These are phyloP conservation scores for Fraxinus greggii DNA, from an alignment of 305 asterid species.

Conservation along the genomic window DNA sequence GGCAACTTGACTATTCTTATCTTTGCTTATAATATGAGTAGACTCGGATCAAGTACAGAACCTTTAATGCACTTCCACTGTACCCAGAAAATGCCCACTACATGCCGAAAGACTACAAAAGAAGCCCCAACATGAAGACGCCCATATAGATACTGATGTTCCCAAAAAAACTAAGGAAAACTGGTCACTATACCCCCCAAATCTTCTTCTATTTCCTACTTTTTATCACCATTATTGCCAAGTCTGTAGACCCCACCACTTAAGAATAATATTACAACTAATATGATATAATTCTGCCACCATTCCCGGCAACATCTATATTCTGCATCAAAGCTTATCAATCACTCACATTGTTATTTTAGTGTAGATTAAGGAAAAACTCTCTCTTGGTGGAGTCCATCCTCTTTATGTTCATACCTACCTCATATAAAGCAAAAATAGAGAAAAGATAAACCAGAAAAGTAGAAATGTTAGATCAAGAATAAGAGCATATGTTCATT, in stretches of 20 bases:
- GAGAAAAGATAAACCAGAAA: slow-evolving; percentile 19
- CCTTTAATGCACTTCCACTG: slow-evolving; percentile 21
- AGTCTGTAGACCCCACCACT: slow-evolving; percentile 56
- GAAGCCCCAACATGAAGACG: slow-evolving; percentile 52
- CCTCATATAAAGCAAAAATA: slow-evolving; percentile 27
- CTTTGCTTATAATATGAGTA: slow-evolving; percentile 14
- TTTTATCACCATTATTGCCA: slow-evolving; percentile 51
- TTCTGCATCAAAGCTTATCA: slow-evolving; percentile 38
- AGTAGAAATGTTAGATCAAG: slow-evolving; percentile 19
- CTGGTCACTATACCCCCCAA: slow-evolving; percentile 42
- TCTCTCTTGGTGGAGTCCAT: slow-evolving; percentile 47
- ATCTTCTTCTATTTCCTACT: slow-evolving; percentile 30
- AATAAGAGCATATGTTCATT: slow-evolving; percentile 14
- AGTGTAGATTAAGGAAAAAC: slow-evolving; percentile 29
- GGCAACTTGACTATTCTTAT: slow-evolving; percentile 22
- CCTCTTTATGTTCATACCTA: slow-evolving; percentile 36
- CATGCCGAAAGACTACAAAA: slow-evolving; percentile 32
- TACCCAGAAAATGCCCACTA: slow-evolving; percentile 15
- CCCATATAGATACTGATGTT: slow-evolving; percentile 57
- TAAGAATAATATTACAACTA: slow-evolving; percentile 35
- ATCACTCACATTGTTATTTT: slow-evolving; percentile 32
- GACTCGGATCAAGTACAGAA: slow-evolving; percentile 30
- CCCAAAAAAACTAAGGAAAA: slow-evolving; percentile 37
- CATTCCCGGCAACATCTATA: slow-evolving; percentile 53
- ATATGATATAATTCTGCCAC: slow-evolving; percentile 37